Base-by-base conservation (phyloP, 345 rosid species). In the Mangifera indica region DNA sequence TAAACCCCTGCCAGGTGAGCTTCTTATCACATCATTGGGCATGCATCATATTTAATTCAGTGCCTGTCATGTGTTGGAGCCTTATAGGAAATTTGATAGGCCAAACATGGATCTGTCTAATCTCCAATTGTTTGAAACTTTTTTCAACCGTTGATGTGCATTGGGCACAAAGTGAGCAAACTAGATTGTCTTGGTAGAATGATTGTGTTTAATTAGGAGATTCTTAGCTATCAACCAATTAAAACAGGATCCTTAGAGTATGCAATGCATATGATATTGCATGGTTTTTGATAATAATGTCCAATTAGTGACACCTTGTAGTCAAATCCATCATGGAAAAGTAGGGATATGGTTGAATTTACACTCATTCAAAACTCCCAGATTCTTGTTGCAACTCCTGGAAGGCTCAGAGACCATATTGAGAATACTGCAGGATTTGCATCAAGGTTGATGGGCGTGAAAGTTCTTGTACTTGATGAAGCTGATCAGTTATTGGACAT, bases 331-430 rank as follows among this genome's bases (percentile, higher is more conserved):
- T 6, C 60, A 29, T 3, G 15, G 45, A 66, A 58, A 29, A 52
- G 66, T 54, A 58, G 24, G 72, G 14, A 56, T 26, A 51, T 66
- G 45, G 53, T 67, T 74, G 66, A 48, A 48, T 69, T 63, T 79
- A 63, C 77, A 72, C 58, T 21, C 56, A 53, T 80, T 66, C 68
- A 60, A 73, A 72, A 74, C 66, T 75, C 69, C 32, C 87, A 94
- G 98, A 88, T 94, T 79, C 97, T 94, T 62, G 91, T 96, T 66
- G 98, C 98, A 73, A 96, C 99, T 5, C 99, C 98, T 29, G 99
- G 99, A 79, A 90, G 99, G 86, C 98, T 96, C 74, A 85, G 71
- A 85, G 99, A 96, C 80, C 99, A 96, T 77, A 73, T 84, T 60
- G 89, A 96, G 88, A 96, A 96, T 79, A 93, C 98, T 78, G 80